Evolutionary conservation across 805 yeast species (phyloP), one percentile per base, ranked within the genome.

Genomic region (Yarrowia sp.): DNA sequence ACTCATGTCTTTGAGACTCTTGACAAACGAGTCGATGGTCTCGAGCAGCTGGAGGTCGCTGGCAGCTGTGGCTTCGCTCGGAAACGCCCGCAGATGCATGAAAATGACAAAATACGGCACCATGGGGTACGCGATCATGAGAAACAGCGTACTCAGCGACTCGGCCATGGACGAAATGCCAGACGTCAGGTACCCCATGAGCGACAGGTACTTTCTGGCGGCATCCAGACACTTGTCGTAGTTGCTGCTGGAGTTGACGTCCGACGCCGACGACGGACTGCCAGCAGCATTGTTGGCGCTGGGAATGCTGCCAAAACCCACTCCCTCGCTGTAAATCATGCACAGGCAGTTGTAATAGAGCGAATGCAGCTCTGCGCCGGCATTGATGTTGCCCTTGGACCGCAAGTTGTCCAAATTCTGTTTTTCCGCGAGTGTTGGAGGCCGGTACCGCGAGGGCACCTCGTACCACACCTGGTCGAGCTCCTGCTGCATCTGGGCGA

Each of bases 401-500:
- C 61, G 44, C 24, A 55, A 38, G n/a, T 55, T 55, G 61, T 55
- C 61, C 6, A 55, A 38, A 55, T 55, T 55, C 46, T 55, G 61
- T 46, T 55, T 55, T 15, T 55, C 61, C 2, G 61, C 61, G 8
- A 55, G 61, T 9, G 61, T 55, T 6, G 61, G 61, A 14, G 61
- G 61, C 36, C 61, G 9, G 61, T 55, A 55, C 4, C 61, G 47
- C 2, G 61, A 39, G 3, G 61, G 61, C 3, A 55, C 61, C 46
- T 55, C 61, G 20, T 6, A 40, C 61, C 61, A 55, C 61, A 55
- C 61, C 61, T 55, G 61, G n/a, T 55, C 61, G 1, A 55, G 61
- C 38, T 55, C 61, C 36, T 55, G 61, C 36, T 55, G 61, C 61
- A 55, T 55, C 61, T 55, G 61, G 3, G 61, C 61, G n/a, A 55